Base-by-base conservation (phyloP, 495 filamentous ascomycete genomes). In the Hyaloscypha finlandica region DNA sequence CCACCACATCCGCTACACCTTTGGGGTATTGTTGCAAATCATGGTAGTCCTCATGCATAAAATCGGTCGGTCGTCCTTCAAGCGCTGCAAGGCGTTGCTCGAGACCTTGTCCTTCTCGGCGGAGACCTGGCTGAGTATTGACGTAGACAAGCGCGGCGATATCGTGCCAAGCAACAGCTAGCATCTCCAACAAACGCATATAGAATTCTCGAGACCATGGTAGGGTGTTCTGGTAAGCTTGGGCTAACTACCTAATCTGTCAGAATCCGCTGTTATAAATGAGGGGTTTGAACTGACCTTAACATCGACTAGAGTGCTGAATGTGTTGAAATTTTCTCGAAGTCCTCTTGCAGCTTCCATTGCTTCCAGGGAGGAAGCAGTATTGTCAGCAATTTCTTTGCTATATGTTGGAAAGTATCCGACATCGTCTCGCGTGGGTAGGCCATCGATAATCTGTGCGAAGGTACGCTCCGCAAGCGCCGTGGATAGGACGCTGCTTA, bases 361-460 rank as follows among this genome's bases (percentile, higher is more conserved):
- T 31, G 61, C 53, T 20, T 58, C 60, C 11, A 52, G 53, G 22
- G 45, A 68, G 19, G 54, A 45, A 22, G 30, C 14, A 52, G 59
- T 20, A 68, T 63, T 37, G 22, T 68, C 31, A 20, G 12, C 12
- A 35, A 68, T 63, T 37, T 63, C 59, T 2, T 4, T 20, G 53
- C 53, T 62, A 25, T 51, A 53, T 35, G 61, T 35, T n/a, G 48
- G 54, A 32, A 60, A 65, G 30, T 61, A 48, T 74, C 71, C 16
- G 9, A 68, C 8, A 64, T 71, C 71, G 30, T 74, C 65, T 20
- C 25, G 45, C 20, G 64, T 65, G 0, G 76, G 75, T 1, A 77
- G 65, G 1, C 75, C 74, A 65, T 79, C 71, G 22, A 78, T 73
- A 31, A 77, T 77, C 48, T 78, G 76, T 1, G 70, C 71, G 51